These are phyloP conservation scores for Monosporascus sp. DNA, from an alignment of 2,329 filamentous ascomycete species.

Conservation along the genomic window DNA sequence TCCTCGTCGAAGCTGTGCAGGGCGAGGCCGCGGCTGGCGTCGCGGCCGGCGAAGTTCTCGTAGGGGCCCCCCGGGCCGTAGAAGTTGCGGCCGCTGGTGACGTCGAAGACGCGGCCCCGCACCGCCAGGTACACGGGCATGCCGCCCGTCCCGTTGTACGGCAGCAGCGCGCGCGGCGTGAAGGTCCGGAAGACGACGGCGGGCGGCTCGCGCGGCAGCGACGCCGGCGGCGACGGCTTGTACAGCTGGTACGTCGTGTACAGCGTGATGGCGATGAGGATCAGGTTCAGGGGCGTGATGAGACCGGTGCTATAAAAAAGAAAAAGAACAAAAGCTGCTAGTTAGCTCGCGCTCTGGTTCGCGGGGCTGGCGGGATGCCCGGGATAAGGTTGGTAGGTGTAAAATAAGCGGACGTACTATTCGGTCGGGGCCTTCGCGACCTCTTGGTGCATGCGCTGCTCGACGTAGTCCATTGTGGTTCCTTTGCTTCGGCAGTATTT, in stretches of 20 bases:
- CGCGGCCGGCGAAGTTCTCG: slow-evolving; percentile 89
- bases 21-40: slow-evolving; percentile 82
- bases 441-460: slow-evolving; percentile 49
- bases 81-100: slow-evolving; percentile 80
- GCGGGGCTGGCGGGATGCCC: not conserved
- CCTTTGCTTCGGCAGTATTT: not conserved
- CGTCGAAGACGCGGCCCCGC: slow-evolving; percentile 86
- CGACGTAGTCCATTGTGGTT: slow-evolving; percentile 49
- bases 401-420: slow-evolving; percentile 23
- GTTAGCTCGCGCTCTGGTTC: not conserved
- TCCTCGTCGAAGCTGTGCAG: slow-evolving; percentile 90
- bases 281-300: slow-evolving; percentile 57
- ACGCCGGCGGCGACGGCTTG: slow-evolving; percentile 40
- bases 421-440: slow-evolving; percentile 37
- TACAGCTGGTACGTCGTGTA: slow-evolving; percentile 55
- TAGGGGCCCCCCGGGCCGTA: slow-evolving; percentile 96
- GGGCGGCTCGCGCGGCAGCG: slow-evolving; percentile 47
- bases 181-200: slow-evolving; percentile 62
- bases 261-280: slow-evolving; percentile 50
- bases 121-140: slow-evolving; percentile 86
- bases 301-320: slow-evolving; percentile 33
- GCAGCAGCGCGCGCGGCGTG: slow-evolving; percentile 74
- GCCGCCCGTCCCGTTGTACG: slow-evolving; percentile 72
- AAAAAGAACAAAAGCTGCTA: slow-evolving; percentile 2
- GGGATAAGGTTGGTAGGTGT: slow-evolving; percentile 1